Evolutionary conservation across 495 filamentous ascomycete genomes (phyloP), one percentile per base, ranked within the genome.

Genomic region (Astrothelium subdiscretum): DNA sequence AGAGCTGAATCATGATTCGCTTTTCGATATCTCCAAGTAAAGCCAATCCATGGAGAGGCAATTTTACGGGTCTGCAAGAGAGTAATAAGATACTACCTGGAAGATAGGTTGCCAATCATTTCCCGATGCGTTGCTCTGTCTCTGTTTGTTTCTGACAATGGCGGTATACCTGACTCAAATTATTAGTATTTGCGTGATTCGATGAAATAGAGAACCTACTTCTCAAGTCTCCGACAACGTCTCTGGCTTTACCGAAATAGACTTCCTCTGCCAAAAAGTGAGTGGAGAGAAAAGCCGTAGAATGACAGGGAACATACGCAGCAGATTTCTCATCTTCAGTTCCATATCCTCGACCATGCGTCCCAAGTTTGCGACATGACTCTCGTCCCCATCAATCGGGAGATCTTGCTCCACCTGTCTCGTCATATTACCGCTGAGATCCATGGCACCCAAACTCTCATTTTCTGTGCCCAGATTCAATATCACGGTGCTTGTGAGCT

Each of bases 191-290:
- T 29, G 32, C 24, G 15, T 27, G 12, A 35, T 20, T 44, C 20
- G 18, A 12, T 31, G 57, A 44, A 60, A 63, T 29, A 2, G 58
- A 24, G 24, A 62, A 67, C 83, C 74, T 79, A 88, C 94, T 97
- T 70, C 94, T 81, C 71, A 99, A 79, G 72, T 97, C 92, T 32
- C 92, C 94, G n/a, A 99, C 92, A 2, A 99, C 91, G 75, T 99
- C 94, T 81, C 92, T 97, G 12, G 94, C 94, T 79, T 99, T 99
- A 64, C 94, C 94, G 74, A 99, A 99, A 76, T 99, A 99, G 58
- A 99, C 94, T 78, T 99, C 94, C 80, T 97, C 48, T 54, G 48
- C 29, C 29, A 5, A 5, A 2, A 2, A 20, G 20, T 54, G 6
- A 54, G 48, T 29, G 0, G 2, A 54, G 15, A 54, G 12, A n/a